A percentile compares a stretch with the other conserved stretches of the same genome.
Evolutionary conservation across 495 filamentous ascomycete genomes (phyloP).

Genomic region (Stereocaulon alpinum): DNA sequence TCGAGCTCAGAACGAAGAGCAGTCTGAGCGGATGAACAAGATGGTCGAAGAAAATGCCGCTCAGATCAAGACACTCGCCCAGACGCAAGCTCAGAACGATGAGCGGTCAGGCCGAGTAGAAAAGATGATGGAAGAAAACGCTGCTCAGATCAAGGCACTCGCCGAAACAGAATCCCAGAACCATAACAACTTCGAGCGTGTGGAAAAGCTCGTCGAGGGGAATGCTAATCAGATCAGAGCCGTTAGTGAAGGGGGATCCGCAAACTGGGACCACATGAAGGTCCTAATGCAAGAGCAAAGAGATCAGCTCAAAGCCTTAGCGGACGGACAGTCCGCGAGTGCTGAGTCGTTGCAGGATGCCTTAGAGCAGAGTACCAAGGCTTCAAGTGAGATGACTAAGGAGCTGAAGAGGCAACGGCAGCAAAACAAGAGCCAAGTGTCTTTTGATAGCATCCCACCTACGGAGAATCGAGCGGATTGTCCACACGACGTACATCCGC

Average conservation of each 20-base stretch:
- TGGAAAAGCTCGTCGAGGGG: conserved; percentile 3
- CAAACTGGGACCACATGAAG: background rate
- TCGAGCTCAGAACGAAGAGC: conserved; percentile 2
- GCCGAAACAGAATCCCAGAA: background rate
- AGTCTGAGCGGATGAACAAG: conserved; percentile 1
- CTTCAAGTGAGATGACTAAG: background rate
- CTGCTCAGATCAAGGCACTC: background rate
- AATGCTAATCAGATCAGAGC: background rate
- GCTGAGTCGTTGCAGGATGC: background rate
- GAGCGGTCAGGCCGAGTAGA: conserved; percentile 2
- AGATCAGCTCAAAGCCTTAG: background rate
- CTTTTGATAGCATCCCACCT: background rate
- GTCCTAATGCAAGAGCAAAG: background rate
- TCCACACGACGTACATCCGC: conserved; percentile 10
- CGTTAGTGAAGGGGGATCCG: background rate
- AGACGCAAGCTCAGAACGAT: conserved; percentile 1
- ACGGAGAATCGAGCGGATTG: background rate
- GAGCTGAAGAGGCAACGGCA: conserved; percentile 3
- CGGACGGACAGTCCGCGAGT: conserved; percentile 1
- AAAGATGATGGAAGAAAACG: background rate
- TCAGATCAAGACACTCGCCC: background rate
- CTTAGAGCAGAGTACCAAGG: conserved; percentile 7
- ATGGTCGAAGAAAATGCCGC: background rate
- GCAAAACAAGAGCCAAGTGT: background rate
- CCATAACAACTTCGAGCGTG: conserved; percentile 1